Base-by-base conservation (phyloP, 2,329 filamentous ascomycete genomes). In the Aspergillus unguis region DNA sequence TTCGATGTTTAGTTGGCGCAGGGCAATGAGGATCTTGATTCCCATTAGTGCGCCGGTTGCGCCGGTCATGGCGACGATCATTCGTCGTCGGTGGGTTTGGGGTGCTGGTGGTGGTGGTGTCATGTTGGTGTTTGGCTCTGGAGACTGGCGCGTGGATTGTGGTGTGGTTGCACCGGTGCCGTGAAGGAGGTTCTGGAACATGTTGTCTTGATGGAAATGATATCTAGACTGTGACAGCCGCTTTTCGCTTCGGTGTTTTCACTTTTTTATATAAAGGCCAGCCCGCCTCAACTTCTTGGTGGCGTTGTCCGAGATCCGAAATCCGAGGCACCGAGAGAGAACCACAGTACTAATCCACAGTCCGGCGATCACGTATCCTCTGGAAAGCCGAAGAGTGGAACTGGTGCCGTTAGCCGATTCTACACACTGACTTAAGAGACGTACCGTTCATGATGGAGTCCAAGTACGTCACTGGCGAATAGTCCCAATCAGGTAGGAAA, bases 11-110 rank as follows among this genome's bases (percentile, higher is more conserved):
- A 79, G 68, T 0, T 59, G 56, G 1, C 72, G 72, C 0, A 80
- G 70, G 3, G 67, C 63, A 6, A 68, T 62, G 3, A 80, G 72
- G 0, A 72, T 58, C 11, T 70, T 71, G 50, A 80, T 75, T 1
- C 69, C 77, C 5, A 74, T 65, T 2, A 70, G 60, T 1, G 77
- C 68, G 3, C 78, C 77, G 0, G 78, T 80, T 1, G 78, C 77
- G 3, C 77, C 78, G 1, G 78, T 80, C 40, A 81, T 74, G 23
- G 70, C 78, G 5, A 80, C 69, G 1, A 80, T 68, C 45, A 80
- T 77, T 6, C 67, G 17, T 57, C n/a, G 54, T 59, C 40, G 59
- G 61, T 38, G 17, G n/a, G 3, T 5, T 10, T 5, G 27, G 4
- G 5, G 36, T 11, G 6, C 31, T 29, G n/a, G 50, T 1, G 32